Evolutionary conservation across 257 asterid genomes (phyloP), one percentile per base, ranked within the genome.

Genomic region (Jacaranda copaia): DNA sequence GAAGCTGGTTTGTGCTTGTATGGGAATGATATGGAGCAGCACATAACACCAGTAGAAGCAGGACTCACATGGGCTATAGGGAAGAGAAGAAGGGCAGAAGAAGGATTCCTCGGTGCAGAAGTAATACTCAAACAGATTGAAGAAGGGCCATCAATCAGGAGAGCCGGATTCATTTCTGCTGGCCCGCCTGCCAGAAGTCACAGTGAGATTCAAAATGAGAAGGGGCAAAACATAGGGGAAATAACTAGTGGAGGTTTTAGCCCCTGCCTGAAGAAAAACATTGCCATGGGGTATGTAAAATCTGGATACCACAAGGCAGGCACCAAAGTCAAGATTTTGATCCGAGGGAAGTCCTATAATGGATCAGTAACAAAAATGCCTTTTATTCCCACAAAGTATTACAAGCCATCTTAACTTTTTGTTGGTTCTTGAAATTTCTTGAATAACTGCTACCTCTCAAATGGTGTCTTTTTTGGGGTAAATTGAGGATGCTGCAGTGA

Each of bases 11-110:
- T 91, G 80, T 91, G 97, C 83, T 84, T 91, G 70, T 91, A 91
- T 49, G 94, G 97, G 55, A 91, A 89, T 52, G 97, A 91, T 85
- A 84, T 91, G 91, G 93, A 89, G 79, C 91, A 91, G 81, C 94
- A 89, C 85, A 86, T 57, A 51, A 84, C 97, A 39, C 94, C 97
- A 3, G 88, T 89, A 0, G 97, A 91, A 72, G 94, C 97, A 5
- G 97, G 97, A 8, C 90, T 89, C 10, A 86, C 94, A 4, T 91
- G 94, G 97, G 97, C 97, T 20, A 82, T 91, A 38, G 94, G 97
- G 38, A 91, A 91, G 84, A 86, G 97, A 81, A 84, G 97, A 84
- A 81, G 90, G 76, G 91, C 93, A 5, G 97, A 89, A 85, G 91
- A 93, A 12, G 97, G 94, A 36, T 91, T 89, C 83, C 90, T 87